These are phyloP conservation scores for Cutaneotrichosporon spelunceum DNA, from an alignment of 1,284 basidiomycete species.

Conservation along the genomic window DNA sequence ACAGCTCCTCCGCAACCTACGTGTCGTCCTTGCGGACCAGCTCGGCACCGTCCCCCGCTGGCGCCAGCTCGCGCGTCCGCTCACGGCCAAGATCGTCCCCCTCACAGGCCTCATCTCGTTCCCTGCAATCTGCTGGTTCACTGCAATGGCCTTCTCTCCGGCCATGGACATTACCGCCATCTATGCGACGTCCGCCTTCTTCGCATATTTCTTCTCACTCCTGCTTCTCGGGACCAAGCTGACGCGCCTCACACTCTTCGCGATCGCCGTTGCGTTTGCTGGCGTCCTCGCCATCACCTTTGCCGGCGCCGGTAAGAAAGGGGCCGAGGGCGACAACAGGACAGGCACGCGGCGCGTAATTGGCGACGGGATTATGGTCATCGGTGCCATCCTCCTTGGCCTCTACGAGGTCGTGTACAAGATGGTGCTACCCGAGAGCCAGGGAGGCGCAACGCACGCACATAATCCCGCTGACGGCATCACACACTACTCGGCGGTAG, in stretches of 20 bases:
- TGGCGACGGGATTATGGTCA: constrained; percentile 50
- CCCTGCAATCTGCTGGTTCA: constrained; percentile 44
- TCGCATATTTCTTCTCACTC: constrained; percentile 48
- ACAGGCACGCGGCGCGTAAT: constrained; percentile 31
- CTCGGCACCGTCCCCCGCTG: constrained; percentile 27
- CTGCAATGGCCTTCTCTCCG: constrained; percentile 40
- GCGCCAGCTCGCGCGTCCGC: constrained; percentile 27
- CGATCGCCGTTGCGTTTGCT: constrained; percentile 46
- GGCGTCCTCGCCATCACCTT: constrained; percentile 48
- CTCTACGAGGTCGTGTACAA: constrained; percentile 54
- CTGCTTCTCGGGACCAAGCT: constrained; percentile 41
- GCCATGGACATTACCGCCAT: constrained; percentile 47
- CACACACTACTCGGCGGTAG: constrained; percentile 1
- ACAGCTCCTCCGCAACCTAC: constrained; percentile 18
- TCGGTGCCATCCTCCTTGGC: constrained; percentile 46
- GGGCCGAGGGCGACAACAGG: neutral
- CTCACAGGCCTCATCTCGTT: constrained; percentile 40
- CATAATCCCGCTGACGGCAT: constrained; percentile 10
- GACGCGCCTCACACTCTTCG: constrained; percentile 38
- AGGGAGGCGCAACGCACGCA: constrained; percentile 32
- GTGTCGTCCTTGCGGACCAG: constrained; percentile 24
- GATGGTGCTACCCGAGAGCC: constrained; percentile 46
- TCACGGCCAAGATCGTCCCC: constrained; percentile 30
- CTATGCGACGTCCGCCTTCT: constrained; percentile 43
- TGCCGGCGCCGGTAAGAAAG: constrained; percentile 20